Evolutionary conservation across 139 green algal species (phyloP).

Genomic region (Nannochloris sp.): DNA sequence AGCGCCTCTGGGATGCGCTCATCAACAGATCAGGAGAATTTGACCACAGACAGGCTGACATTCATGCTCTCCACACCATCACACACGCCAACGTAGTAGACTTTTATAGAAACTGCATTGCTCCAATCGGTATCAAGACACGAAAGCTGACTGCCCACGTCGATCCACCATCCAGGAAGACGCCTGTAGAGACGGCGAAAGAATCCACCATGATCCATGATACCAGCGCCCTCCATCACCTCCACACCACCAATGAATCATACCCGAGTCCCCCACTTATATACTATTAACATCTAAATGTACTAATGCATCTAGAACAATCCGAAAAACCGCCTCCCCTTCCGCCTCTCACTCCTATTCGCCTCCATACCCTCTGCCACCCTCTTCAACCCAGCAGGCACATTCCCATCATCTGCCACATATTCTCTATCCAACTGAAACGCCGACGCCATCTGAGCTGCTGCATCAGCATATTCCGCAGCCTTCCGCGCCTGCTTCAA

Average conservation of each 20-base stretch:
- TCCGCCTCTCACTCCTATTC: too few species aligned
- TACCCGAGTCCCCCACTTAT: too few species aligned
- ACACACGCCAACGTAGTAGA: slow-evolving; percentile 21
- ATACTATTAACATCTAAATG: too few species aligned
- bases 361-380: too few species aligned
- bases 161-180: not conserved
- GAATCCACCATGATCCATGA: not conserved
- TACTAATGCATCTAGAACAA: too few species aligned
- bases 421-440: slow-evolving; percentile 19
- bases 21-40: slow-evolving; percentile 59
- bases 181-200: not conserved
- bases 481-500: slow-evolving; percentile 28
- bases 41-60: slow-evolving; percentile 38
- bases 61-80: slow-evolving; percentile 30
- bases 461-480: slow-evolving; percentile 50
- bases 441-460: slow-evolving; percentile 39
- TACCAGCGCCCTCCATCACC: not conserved
- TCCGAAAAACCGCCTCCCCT: too few species aligned
- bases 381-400: too few species aligned
- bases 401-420: too few species aligned
- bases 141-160: slow-evolving; percentile 45
- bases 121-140: slow-evolving; percentile 4
- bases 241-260: not conserved
- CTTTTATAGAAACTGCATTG: slow-evolving; percentile 26
- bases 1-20: slow-evolving; percentile 73